These are phyloP conservation scores for Cladophialophora chaetospira DNA, from an alignment of 2,329 filamentous ascomycete genomes.

Conservation along the genomic window DNA sequence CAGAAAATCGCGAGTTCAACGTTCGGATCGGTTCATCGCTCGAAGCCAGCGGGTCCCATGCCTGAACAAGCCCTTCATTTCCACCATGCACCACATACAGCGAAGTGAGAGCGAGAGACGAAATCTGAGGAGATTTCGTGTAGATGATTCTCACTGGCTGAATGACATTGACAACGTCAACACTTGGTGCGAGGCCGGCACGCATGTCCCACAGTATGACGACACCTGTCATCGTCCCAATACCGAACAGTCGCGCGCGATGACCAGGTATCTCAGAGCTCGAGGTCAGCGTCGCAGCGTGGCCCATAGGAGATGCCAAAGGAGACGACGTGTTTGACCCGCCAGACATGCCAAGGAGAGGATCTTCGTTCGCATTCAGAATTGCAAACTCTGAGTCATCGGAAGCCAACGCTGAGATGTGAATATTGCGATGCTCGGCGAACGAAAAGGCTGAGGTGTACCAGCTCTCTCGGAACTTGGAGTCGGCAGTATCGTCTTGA, in stretches of 20 bases:
- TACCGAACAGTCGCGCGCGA: conserved; percentile 74
- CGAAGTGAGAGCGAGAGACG: conserved; percentile 77
- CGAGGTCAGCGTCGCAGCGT: conserved; percentile 42
- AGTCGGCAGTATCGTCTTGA: conserved; percentile 37
- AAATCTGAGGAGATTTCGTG: conserved; percentile 86
- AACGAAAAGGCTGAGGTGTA: conserved; percentile 63
- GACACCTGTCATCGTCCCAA: conserved; percentile 77
- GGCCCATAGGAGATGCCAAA: conserved; percentile 56
- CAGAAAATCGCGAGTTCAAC: conserved; percentile 80
- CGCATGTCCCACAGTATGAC: conserved; percentile 85
- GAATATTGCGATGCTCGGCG: conserved; percentile 58
- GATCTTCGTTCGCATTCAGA: conserved; percentile 75
- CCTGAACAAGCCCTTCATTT: conserved; percentile 90
- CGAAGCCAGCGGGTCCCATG: conserved; percentile 93
- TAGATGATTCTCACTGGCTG: conserved; percentile 77
- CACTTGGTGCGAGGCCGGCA: conserved; percentile 58
- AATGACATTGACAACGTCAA: conserved; percentile 60
- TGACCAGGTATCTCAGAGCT: conserved; percentile 75
- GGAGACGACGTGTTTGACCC: conserved; percentile 56
- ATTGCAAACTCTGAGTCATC: conserved; percentile 75
- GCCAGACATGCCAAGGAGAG: conserved; percentile 63
- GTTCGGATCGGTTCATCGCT: conserved; percentile 76
- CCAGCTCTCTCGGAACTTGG: conserved; percentile 64
- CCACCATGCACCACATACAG: conserved; percentile 91
- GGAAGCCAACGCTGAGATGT: conserved; percentile 70